Base-by-base conservation (phyloP, 106 monocot genomes). In the Dendrobium chrysotoxum region DNA sequence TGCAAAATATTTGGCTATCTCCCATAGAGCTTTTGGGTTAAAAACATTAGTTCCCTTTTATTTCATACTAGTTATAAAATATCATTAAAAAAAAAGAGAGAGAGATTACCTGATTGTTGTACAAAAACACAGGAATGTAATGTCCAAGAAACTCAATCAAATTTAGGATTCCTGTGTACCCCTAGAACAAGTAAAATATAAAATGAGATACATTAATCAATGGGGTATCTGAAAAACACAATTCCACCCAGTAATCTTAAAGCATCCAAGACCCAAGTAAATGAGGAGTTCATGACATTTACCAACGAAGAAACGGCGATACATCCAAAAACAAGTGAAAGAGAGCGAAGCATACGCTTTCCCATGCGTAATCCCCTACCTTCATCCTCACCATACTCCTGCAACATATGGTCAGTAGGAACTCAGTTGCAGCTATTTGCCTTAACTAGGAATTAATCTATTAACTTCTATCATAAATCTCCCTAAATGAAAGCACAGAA, bases 381-480 rank as follows among this genome's bases (percentile, higher is more conserved):
- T 86, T 91, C 91, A 88, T 93, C 96, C 79, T 96, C 96, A 57
- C 94, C 96, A 68, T 94, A 85, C 66, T 92, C 91, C 96, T 94
- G 79, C 70, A 89, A 72, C 1, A 75, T 5, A 78, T 50, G 57
- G 39, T 2, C 41, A 71, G 35, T 17, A 65, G 64, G 64, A 25
- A 65, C 50, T 50, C 15, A 50, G 15, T 50, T 50, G 50, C 15
- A 50, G 13, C 50, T 13, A 50, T 50, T 50, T 50, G 1, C 50
- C 50, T 7, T 44, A 44, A 44, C 44, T 50, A 13, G 11, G 50
- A 15, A 50, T 50, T 13, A 16, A 13, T 50, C 50, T 50, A 13
- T 2, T 2, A 12, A 50, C 3, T 50, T 50, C 50, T 50, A 23
- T 3, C 1, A 61, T 61, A 23, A 61, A 23, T 61, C 5, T 61